phyloP scores from a whole-genome alignment of 2,329 filamentous ascomycete genomes.

The Aspergillus tanneri region DNA sequence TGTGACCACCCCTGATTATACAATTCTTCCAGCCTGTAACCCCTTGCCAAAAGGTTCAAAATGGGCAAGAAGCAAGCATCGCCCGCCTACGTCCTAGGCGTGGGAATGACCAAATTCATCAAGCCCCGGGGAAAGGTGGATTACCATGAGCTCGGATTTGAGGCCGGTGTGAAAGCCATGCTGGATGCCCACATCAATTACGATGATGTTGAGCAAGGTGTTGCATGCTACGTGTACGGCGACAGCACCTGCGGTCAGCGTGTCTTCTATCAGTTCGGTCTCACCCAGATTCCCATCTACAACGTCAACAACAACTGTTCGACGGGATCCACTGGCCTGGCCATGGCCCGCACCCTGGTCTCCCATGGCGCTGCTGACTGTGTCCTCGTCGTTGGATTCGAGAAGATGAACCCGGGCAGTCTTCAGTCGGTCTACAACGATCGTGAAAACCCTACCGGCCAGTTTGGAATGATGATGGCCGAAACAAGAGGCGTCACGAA shows the following conservation, averaged over 20 bases:
- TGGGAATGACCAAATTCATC: slow-evolving; percentile 99
- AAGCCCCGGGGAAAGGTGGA: slow-evolving; percentile 92
- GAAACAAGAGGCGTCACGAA: slow-evolving; percentile 78
- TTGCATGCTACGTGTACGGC: slow-evolving; percentile 98
- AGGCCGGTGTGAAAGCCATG: slow-evolving; percentile 86
- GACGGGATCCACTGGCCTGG: slow-evolving; percentile 87
- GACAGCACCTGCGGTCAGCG: slow-evolving; percentile 93
- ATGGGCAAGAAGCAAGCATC: slow-evolving; percentile 54
- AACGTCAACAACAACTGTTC: slow-evolving; percentile 99
- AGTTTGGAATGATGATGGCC: slow-evolving; percentile 74
- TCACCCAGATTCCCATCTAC: slow-evolving; percentile 94
- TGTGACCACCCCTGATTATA: background rate
- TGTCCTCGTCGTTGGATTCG: slow-evolving; percentile 88
- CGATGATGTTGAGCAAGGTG: slow-evolving; percentile 90
- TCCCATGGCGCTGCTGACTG: slow-evolving; percentile 79
- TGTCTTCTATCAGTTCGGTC: slow-evolving; percentile 98
- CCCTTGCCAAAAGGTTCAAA: slow-evolving; percentile 21
- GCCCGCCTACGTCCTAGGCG: slow-evolving; percentile 84
- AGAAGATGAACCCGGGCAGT: slow-evolving; percentile 96
- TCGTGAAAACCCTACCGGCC: slow-evolving; percentile 73
- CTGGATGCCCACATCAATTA: slow-evolving; percentile 78
- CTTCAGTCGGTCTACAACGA: slow-evolving; percentile 83
- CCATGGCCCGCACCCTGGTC: slow-evolving; percentile 78
- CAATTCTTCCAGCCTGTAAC: slow-evolving; percentile 1
- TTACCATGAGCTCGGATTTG: slow-evolving; percentile 91